A percentile compares a stretch with the other conserved stretches of the same genome.
Conservation (phyloP, 495 filamentous ascomycete species). For the Podospora anserina region DNA sequence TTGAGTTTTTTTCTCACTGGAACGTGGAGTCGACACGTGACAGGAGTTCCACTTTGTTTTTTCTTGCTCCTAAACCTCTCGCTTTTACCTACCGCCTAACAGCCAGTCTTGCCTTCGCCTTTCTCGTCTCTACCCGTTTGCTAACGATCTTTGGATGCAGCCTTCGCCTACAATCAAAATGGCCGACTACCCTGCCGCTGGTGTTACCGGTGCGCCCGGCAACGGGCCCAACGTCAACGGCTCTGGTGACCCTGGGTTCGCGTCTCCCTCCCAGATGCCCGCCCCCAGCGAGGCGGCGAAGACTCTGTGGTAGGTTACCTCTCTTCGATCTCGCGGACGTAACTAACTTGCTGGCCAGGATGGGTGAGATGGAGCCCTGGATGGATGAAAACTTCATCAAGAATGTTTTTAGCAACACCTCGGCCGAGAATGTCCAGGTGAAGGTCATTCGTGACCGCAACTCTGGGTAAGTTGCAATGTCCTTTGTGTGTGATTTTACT, state of each 20-base stretch:
- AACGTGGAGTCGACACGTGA: background rate
- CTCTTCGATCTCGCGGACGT: background rate
- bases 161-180: conserved; percentile 15
- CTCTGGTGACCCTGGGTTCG: conserved; percentile 23
- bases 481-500: background rate
- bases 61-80: conserved; percentile 6
- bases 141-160: background rate
- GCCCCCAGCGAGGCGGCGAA: conserved; percentile 32
- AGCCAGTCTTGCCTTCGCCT: conserved; percentile 10
- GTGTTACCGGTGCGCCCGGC: conserved; percentile 24
- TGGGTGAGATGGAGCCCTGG: conserved; percentile 99
- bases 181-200: conserved; percentile 29
- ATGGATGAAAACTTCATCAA: conserved; percentile 99
- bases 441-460: conserved; percentile 99
- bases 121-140: background rate
- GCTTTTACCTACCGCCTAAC: background rate
- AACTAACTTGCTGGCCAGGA: conserved; percentile 56
- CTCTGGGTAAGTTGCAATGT: conserved; percentile 73
- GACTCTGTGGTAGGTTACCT: conserved; percentile 44
- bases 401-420: conserved; percentile 77
- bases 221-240: conserved; percentile 33
- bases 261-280: conserved; percentile 16
- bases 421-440: conserved; percentile 92
- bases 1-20: background rate
- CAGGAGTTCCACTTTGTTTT: conserved; percentile 7